These are phyloP conservation scores for Tolypocladium ophioglossoides DNA, from an alignment of 2,329 filamentous ascomycete species.

Conservation along the genomic window DNA sequence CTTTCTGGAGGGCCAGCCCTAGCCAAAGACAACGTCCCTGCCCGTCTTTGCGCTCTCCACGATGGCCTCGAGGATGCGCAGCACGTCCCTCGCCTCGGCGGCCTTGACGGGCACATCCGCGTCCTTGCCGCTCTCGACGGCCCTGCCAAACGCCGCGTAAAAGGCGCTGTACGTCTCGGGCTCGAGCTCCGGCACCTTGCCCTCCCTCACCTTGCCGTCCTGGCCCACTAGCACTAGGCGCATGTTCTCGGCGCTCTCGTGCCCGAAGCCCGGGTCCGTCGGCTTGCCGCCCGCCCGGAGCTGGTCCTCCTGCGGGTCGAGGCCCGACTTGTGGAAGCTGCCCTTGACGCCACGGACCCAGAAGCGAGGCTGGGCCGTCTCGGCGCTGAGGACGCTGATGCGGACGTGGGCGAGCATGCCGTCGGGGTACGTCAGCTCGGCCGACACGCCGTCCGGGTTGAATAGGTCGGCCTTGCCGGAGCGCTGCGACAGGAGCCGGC, in stretches of 20 bases:
- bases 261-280: constrained; percentile 52
- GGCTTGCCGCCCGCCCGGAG: constrained; percentile 53
- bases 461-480: constrained; percentile 32
- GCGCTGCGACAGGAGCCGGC: constrained; percentile 56
- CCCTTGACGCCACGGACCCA: constrained; percentile 69
- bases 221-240: constrained; percentile 44
- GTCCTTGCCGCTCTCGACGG: constrained; percentile 35
- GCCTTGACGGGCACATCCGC: constrained; percentile 42
- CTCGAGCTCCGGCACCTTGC: constrained; percentile 45
- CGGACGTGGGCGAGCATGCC: constrained; percentile 59
- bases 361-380: constrained; percentile 60
- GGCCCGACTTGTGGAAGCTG: constrained; percentile 59
- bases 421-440: constrained; percentile 54
- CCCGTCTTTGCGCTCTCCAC: constrained; percentile 38
- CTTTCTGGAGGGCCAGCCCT: neutral
- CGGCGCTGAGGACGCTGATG: constrained; percentile 57
- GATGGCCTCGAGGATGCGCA: constrained; percentile 41
- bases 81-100: constrained; percentile 40
- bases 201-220: constrained; percentile 38
- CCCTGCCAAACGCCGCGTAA: constrained; percentile 44
- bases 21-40: constrained; percentile 29
- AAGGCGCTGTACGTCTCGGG: constrained; percentile 59
- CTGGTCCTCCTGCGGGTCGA: constrained; percentile 70
- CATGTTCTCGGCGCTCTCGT: constrained; percentile 51
- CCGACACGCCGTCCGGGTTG: constrained; percentile 48